Base-by-base conservation (phyloP, 257 asterid species). In the Capsicum rhomboideum region DNA sequence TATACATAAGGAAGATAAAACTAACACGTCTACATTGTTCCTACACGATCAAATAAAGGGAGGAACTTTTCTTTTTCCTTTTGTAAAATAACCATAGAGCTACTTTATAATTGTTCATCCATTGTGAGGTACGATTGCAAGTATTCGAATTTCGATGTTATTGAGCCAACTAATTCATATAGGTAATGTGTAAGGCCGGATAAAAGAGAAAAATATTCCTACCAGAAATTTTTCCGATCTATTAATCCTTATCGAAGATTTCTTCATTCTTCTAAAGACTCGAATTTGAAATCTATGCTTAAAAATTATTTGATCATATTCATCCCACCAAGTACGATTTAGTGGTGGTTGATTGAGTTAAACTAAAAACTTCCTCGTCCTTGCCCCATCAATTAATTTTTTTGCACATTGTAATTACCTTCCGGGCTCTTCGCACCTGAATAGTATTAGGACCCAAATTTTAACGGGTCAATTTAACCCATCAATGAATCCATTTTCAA, bases 231-330 rank as follows among this genome's bases (percentile, higher is more conserved):
- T 63, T 18, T 61, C 10, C 10, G 8, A 12, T 12, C 3, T 10
- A 13, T 28, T 6, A 7, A 63, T 26, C 2, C 0, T 63, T 63
- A 0, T 26, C 10, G 13, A 26, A 12, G 17, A 6, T 12, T 26
- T 63, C 0, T 63, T 0, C 0, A 6, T 26, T 1, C 0, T 26
- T 13, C 2, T 13, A 13, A 6, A 63, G 8, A 0, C 3, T 63
- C 0, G 8, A 63, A 1, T 28, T 6, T 28, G 4, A 13, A 16
- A 63, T 28, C 2, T 63, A 10, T 26, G 42, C 42, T 63, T 6
- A 13, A 63, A 63, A 0, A 63, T 63, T 63, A 63, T 61, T 61
- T 14, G 0, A 10, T 4, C 12, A 21, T 58, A 58, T 20, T 55
- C 7, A 58, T 58, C 21, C 4, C 21, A 58, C 8, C 17, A 6